Evolutionary conservation across 177 flowering plant genomes (phyloP), one percentile per base, ranked within the genome.

Genomic region (Tripterygium wilfordii): DNA sequence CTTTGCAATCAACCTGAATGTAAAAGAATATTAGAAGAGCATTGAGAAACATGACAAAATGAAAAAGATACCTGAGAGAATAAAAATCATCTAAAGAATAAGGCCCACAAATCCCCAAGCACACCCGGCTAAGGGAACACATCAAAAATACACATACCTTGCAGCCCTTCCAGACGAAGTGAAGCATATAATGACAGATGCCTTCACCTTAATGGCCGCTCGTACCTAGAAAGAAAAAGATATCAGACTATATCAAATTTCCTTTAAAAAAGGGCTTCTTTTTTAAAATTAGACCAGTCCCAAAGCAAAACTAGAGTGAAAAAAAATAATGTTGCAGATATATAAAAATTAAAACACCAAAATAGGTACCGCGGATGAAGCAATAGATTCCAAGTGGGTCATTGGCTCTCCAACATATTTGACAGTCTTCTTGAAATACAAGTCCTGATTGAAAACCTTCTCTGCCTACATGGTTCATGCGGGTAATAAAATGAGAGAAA

Each of bases 151-250:
- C 10, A 20, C 13, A 20, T 16, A 74, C 83, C 79, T 71, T 54
- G 83, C 79, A 37, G 83, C 77, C 62, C 67, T 56, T 5, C 83
- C 79, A 18, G 79, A 56, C 23, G 77, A 64, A 22, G 83, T 77
- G 64, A 71, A 77, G 9, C 59, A 72, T 31, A 71, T 64, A 36
- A 77, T 74, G 41, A 74, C 55, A 7, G 83, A 57, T n/a, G 83
- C 83, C 30, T 67, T 74, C 40, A 69, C 77, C 66, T 59, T 77
- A 33, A 45, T 46, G 38, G 83, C 79, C 16, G 76, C 56, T n/a
- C 73, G 77, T 7, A 71, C 83, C 83, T 77, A 27, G 5, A 38
- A 8, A 9, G 10, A 23, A 20, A 43, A 41, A 12, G 16, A 36
- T 35, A n/a, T 61, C 36, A 44, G 10, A 12, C 16, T 20, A 17